Conservation (phyloP, 1,284 basidiomycete species). For the Clitocybe nebularis region DNA sequence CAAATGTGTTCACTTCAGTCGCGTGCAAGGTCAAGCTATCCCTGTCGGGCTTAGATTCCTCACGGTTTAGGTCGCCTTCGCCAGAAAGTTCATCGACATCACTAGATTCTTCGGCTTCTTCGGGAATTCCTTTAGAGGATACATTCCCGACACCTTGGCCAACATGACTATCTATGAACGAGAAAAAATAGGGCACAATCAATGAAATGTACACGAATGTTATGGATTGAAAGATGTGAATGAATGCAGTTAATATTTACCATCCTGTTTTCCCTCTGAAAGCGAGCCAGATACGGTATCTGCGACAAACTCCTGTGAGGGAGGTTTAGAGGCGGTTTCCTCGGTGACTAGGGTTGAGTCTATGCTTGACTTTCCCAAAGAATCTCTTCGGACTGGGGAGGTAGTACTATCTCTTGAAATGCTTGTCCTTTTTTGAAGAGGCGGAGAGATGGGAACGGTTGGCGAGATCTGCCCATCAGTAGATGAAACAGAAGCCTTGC, state of each 20-base stretch:
- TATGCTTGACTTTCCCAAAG: constrained; percentile 11
- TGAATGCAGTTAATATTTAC: constrained; percentile 48
- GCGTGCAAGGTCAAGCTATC: not conserved
- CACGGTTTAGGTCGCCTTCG: constrained; percentile 3
- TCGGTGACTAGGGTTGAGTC: constrained; percentile 8
- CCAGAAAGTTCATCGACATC: constrained; percentile 3
- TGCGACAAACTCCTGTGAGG: constrained; percentile 11
- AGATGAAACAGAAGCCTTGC: constrained; percentile 20
- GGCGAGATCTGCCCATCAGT: constrained; percentile 13
- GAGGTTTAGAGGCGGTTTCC: constrained; percentile 5
- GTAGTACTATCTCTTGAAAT: constrained; percentile 10
- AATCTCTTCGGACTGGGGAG: constrained; percentile 12
- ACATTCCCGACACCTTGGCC: constrained; percentile 6
- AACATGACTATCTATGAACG: constrained; percentile 14
- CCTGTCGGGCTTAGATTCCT: constrained; percentile 10
- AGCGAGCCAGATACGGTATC: constrained; percentile 5
- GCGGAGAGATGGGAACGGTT: constrained; percentile 7
- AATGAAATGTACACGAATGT: constrained; percentile 22
- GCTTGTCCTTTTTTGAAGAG: constrained; percentile 13
- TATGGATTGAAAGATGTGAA: constrained; percentile 12
- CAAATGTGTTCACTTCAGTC: not conserved
- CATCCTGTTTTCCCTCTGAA: constrained; percentile 34
- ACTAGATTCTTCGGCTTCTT: constrained; percentile 9
- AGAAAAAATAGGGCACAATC: constrained; percentile 18
- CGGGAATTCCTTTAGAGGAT: constrained; percentile 9